Evolutionary conservation across 176 grass and related monocot genomes (phyloP), one percentile per base, ranked within the genome.

Genomic region (Triticum timopheevii): DNA sequence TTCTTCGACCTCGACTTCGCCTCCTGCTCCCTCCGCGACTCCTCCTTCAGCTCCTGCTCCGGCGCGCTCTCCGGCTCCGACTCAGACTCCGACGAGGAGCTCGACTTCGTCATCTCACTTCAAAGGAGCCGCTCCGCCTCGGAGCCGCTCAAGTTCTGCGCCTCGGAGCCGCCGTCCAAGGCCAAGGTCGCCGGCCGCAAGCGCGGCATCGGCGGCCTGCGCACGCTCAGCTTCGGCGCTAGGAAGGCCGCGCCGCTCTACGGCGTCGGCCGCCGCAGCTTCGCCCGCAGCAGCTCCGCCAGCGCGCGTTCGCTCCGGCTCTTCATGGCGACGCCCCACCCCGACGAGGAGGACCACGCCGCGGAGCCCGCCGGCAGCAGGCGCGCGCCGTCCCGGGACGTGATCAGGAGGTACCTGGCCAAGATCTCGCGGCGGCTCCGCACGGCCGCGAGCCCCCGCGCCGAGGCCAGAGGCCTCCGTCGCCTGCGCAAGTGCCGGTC

Each of bases 1-100:
- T 96, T 93, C 90, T 96, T 96, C 75, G 94, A 96, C 58, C 82
- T 96, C 34, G 85, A 93, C 69, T 35, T 96, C 62, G 78, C 74
- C 4, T 77, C 47, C 0, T 76, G 83, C 49, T 87, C 94, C 42
- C 52, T 90, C 42, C 79, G 90, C 12, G 75, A 65, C 22, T 88
- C 91, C 30, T 85, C 87, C 12, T 83, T 73, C 50, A 82, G 63
- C 80, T n/a, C 61, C 50, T 82, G 63, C 36, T 85, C 89, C 17
- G 65, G 69, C 40, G 85, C 81, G 20, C 68, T 69, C 24, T 80
- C 77, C 2, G 87, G 81, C 8, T 80, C 86, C 10, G 69, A 71
- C 35, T 71, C 23, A 3, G 50, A 80, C n/a, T 78, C 82, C n/a
- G 86, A 88, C 58, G 78, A 78, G 39, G 93, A 86, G 6, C 64